phyloP scores from a whole-genome alignment of 2,329 filamentous ascomycete genomes.

The Clonostachys byssicola region DNA sequence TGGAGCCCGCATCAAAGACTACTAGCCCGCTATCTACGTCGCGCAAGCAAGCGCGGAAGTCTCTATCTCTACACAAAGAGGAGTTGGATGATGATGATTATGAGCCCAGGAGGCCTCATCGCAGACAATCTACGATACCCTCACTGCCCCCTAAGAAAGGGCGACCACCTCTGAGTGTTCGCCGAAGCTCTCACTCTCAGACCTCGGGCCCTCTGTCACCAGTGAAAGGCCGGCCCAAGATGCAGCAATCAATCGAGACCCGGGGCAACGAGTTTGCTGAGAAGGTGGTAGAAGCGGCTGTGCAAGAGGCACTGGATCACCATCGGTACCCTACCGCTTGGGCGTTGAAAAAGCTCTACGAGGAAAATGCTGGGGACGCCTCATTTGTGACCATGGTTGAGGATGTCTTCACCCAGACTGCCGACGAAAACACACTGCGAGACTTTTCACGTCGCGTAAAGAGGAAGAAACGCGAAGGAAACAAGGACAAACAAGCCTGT shows the following conservation, averaged over 20 bases:
- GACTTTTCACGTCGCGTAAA: slow-evolving; percentile 47
- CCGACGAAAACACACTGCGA: slow-evolving; percentile 43
- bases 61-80: slow-evolving; percentile 14
- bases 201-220: background rate
- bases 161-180: background rate
- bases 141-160: slow-evolving; percentile 1
- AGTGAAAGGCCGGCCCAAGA: too few relatives aligned
- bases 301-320: slow-evolving; percentile 52
- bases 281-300: slow-evolving; percentile 51
- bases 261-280: slow-evolving; percentile 16
- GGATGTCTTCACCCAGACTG: slow-evolving; percentile 52
- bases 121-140: slow-evolving; percentile 14
- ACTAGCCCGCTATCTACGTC: background rate
- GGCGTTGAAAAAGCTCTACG: slow-evolving; percentile 56
- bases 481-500: slow-evolving; percentile 44
- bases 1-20: background rate
- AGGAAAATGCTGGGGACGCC: slow-evolving; percentile 47
- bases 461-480: slow-evolving; percentile 53
- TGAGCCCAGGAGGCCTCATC: slow-evolving; percentile 26
- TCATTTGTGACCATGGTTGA: slow-evolving; percentile 53
- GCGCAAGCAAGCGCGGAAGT: slow-evolving; percentile 6
- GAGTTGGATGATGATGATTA: slow-evolving; percentile 38
- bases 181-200: slow-evolving; percentile 1
- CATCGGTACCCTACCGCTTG: slow-evolving; percentile 58
- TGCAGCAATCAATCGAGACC: too few relatives aligned